A percentile compares a stretch with the other conserved stretches of the same genome.
phyloP scores from a whole-genome alignment of 1,284 basidiomycete genomes.

The Cronartium quercuum region DNA sequence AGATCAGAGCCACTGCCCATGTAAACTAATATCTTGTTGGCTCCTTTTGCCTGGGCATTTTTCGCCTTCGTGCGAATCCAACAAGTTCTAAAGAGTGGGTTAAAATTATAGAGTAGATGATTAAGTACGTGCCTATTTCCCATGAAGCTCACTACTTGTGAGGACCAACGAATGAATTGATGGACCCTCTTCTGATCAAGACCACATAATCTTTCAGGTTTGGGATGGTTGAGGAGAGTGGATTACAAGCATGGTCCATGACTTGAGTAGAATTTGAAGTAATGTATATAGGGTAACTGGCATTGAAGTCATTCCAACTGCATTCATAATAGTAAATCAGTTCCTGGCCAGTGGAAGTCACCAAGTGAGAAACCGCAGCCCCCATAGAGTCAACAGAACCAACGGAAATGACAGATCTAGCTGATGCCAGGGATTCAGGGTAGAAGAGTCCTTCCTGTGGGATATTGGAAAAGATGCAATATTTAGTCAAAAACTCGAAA shows the following conservation, averaged over 20 bases:
- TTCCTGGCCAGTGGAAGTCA: slow-evolving; percentile 5
- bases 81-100: background rate
- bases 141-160: background rate
- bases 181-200: slow-evolving; percentile 24
- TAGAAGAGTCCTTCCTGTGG: slow-evolving; percentile 23
- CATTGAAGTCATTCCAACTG: background rate
- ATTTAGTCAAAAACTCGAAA: background rate
- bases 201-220: slow-evolving; percentile 24
- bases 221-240: slow-evolving; percentile 6
- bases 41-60: slow-evolving; percentile 22
- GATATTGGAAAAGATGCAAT: background rate
- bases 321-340: slow-evolving; percentile 4
- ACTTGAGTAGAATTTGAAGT: slow-evolving; percentile 18
- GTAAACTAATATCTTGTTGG: slow-evolving; percentile 17
- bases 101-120: background rate
- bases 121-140: background rate
- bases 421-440: slow-evolving; percentile 7
- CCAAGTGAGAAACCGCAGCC: background rate
- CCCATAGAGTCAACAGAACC: slow-evolving; percentile 14
- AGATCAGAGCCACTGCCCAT: background rate
- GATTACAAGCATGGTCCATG: slow-evolving; percentile 19
- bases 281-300: slow-evolving; percentile 16
- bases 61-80: slow-evolving; percentile 15
- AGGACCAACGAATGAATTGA: background rate
- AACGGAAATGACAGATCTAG: slow-evolving; percentile 20